Base-by-base conservation (phyloP, 768 basidiomycete genomes). In the Termitomyces eurrhizus region DNA sequence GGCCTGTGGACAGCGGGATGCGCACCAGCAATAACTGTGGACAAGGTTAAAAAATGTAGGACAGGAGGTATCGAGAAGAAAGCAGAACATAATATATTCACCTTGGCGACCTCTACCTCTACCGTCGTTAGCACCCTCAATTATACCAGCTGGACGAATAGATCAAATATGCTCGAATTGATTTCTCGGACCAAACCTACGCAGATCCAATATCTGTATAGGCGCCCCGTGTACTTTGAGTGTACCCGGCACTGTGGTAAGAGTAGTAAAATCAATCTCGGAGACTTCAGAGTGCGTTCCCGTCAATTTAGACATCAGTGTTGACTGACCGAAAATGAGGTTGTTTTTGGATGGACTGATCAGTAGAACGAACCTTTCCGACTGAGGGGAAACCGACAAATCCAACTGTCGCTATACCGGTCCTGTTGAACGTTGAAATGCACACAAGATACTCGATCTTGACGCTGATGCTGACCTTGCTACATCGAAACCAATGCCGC, bases 251-350 rank as follows among this genome's bases (percentile, higher is more conserved):
- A 98, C 95, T 16, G 95, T 98, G 6, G 93, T 95, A 33, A 95
- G 85, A 2, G 93, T 92, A 0, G 96, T 98, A 77, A 98, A 99
- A 74, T 98, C 95, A 67, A 98, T 97, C 62, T 89, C 93, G 9
- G 96, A 97, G 18, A 90, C 89, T 73, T 98, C 93, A 42, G 95
- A 98, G 67, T 96, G 92, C 24, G 95, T 98, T 59, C 97, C 97
- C 6, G 96, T 99, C 60, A 94, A 79, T 74, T 93, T 95, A 53
- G 93, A 93, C 94, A 97, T 97, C 56, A 95, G 79, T 0, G 93
- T 95, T 9, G 92, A 94, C 91, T 95, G 42, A 39, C 35, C 11
- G 33, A 57, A 12, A 41, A 54, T 64, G 52, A 62, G 46, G n/a
- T 5, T 33, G 26, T 11, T 41, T 58, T 21, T 21, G 5, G 35